These are phyloP conservation scores for Solanum pennellii DNA, from an alignment of 257 asterid species.

Conservation along the genomic window DNA sequence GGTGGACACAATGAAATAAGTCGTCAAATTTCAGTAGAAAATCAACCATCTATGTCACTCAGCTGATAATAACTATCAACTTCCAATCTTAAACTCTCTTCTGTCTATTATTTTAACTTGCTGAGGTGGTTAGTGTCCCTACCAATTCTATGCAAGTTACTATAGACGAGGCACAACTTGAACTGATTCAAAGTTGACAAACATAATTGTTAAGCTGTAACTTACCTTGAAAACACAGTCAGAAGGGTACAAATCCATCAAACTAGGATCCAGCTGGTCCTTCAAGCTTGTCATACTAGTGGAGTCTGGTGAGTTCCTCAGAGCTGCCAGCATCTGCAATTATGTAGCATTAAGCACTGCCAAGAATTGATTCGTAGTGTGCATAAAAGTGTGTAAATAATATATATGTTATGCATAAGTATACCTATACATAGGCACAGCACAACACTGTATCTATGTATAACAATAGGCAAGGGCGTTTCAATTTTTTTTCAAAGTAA, in stretches of 20 bases:
- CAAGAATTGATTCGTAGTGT: neutral
- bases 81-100: neutral
- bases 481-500: neutral
- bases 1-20: neutral
- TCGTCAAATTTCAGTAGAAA: neutral
- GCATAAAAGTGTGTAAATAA: neutral
- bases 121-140: neutral
- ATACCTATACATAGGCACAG: neutral
- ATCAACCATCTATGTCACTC: neutral
- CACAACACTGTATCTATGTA: neutral
- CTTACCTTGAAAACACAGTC: conserved; percentile 91
- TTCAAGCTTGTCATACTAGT: conserved; percentile 74
- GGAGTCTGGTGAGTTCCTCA: conserved; percentile 70
- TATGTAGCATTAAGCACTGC: conserved; percentile 2
- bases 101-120: neutral
- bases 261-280: conserved; percentile 65
- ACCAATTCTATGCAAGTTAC: neutral
- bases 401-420: neutral
- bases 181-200: neutral
- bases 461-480: neutral
- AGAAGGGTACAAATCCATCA: conserved; percentile 79
- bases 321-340: conserved; percentile 82
- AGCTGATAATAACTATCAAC: neutral
- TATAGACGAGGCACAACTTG: neutral
- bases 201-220: neutral